A percentile compares a stretch with the other conserved stretches of the same genome.
phyloP scores from a whole-genome alignment of 2,329 filamentous ascomycete species.

The Aspergillus brasiliensis region DNA sequence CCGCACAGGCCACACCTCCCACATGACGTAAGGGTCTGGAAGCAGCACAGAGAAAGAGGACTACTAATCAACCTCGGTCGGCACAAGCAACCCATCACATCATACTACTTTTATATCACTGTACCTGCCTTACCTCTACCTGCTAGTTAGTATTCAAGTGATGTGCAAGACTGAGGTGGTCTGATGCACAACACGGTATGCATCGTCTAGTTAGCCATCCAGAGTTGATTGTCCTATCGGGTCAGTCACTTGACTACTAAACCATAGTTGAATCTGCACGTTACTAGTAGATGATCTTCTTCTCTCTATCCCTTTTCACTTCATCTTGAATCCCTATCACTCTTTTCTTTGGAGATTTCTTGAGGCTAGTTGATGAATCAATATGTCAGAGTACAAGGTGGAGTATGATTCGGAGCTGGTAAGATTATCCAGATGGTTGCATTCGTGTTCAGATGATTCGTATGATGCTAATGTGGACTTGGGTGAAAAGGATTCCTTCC shows the following conservation, averaged over 20 bases:
- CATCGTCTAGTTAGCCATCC: too few relatives aligned
- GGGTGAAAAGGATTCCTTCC: constrained; percentile 42
- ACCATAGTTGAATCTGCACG: too few relatives aligned
- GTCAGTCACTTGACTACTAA: too few relatives aligned
- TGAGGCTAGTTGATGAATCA: not conserved
- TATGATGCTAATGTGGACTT: not conserved
- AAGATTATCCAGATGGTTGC: not conserved
- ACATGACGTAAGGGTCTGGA: not conserved
- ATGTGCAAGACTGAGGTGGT: too few relatives aligned
- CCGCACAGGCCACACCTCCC: not conserved
- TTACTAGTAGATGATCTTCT: too few relatives aligned
- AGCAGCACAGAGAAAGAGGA: not conserved
- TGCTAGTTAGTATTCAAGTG: too few relatives aligned
- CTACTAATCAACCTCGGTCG: not conserved
- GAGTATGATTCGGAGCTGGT: constrained; percentile 17
- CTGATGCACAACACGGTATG: too few relatives aligned
- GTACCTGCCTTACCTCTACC: not conserved
- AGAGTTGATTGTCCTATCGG: too few relatives aligned
- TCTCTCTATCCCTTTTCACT: too few relatives aligned
- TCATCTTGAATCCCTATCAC: not conserved
- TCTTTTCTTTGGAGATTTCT: not conserved
- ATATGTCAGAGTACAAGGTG: constrained; percentile 14
- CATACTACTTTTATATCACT: not conserved
- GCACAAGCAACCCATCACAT: not conserved
- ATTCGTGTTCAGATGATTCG: not conserved